These are phyloP conservation scores for Ophiostoma populinum DNA, from an alignment of 2,329 filamentous ascomycete species.

Conservation along the genomic window DNA sequence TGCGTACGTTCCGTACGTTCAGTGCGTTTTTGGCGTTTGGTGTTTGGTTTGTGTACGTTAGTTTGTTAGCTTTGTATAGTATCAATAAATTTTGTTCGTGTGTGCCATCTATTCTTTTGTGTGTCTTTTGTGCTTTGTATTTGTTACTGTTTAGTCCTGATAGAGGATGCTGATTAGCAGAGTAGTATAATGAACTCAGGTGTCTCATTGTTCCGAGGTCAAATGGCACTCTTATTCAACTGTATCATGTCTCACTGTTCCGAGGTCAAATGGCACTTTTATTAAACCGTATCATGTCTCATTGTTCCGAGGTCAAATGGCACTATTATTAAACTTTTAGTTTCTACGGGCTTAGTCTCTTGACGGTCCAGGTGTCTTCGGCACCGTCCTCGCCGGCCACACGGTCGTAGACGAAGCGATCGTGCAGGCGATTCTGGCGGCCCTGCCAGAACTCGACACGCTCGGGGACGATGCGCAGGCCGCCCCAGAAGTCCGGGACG, in stretches of 20 bases:
- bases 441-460: slow-evolving; percentile 95
- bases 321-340: neutral
- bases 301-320: neutral
- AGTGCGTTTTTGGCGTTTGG: slow-evolving; percentile 5
- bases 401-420: slow-evolving; percentile 74
- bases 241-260: no score
- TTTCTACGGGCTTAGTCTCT: slow-evolving; percentile 52
- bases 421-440: slow-evolving; percentile 73
- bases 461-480: slow-evolving; percentile 68
- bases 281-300: neutral
- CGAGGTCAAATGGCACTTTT: no score
- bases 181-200: no score
- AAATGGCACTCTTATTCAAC: no score
- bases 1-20: slow-evolving; percentile 7
- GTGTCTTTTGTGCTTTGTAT: neutral
- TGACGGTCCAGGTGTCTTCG: slow-evolving; percentile 40
- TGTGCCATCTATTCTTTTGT: neutral
- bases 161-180: no score
- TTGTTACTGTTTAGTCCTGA: no score
- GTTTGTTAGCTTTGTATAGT: slow-evolving; percentile 9
- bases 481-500: slow-evolving; percentile 89
- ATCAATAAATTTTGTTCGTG: slow-evolving; percentile 4
- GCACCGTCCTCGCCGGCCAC: slow-evolving; percentile 22
- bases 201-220: no score
- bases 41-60: slow-evolving; percentile 4